Base-by-base conservation (phyloP, 108 stramenopile species). In the Fragilaria radians region DNA sequence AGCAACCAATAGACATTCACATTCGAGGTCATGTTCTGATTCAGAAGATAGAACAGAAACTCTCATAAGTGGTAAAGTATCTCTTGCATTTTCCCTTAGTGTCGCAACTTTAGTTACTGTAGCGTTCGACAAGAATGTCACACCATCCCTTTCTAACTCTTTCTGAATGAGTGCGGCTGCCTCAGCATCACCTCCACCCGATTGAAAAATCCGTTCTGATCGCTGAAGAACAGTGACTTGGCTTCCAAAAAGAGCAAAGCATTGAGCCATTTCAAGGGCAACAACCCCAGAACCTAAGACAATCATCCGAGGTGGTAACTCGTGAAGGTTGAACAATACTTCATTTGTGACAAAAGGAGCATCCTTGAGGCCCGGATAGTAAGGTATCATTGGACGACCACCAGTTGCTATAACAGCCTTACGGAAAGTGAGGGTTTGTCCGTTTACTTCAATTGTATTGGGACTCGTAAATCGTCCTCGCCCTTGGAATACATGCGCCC, bases 181-280 rank as follows among this genome's bases (percentile, higher is more conserved):
- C 53, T 94, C 93, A 5, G 54, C 67, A 62, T 95, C 93, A 42
- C 88, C 89, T 28, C 72, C 68, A 49, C 79, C 79, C 22, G 81
- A 82, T 11, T 73, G 67, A 45, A 94, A 76, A 2, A 97, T 65
- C 17, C 65, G 67, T 49, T 69, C 55, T 4, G 83, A 80, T 17
- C 86, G 79, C 28, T 71, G 61, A 32, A 93, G 50, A 4, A 93
- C 84, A 9, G 88, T 87, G 27, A 98, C 97, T n/a, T 92, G 26
- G 5, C 78, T 76, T 31, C 97, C 97, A 63, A 98, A 91, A 3
- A 83, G 65, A n/a, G 93, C 81, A 85, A 96, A 90, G 22, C 78
- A 61, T 74, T 98, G 97, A n/a, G 97, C 95, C 92, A 98, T 91
- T 74, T 98, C 97, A 52, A 95, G 51, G 0, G 95, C 97, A 57